Conservation (phyloP, 176 grass and related monocot genomes). For the Eleusine coracana region DNA sequence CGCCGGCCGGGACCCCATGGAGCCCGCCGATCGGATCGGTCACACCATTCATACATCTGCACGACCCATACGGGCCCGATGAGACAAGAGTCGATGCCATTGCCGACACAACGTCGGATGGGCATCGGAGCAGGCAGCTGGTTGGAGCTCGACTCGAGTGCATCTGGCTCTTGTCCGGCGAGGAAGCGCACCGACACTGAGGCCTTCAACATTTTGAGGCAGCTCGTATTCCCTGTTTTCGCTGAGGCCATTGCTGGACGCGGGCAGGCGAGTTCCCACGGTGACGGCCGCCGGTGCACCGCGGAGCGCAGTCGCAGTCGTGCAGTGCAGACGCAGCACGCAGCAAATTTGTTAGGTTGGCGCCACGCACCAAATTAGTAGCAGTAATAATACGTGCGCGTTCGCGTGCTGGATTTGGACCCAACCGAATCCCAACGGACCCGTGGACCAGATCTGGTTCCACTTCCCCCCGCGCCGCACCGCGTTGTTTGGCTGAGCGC, state of each 20-base stretch:
- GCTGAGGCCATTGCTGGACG: too few relatives aligned
- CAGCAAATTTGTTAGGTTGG: background rate
- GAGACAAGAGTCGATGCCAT: too few relatives aligned
- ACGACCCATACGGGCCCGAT: too few relatives aligned
- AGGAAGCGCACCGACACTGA: too few relatives aligned
- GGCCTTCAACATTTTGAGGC: too few relatives aligned
- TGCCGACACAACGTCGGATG: background rate
- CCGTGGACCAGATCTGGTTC: background rate
- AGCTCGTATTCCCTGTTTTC: too few relatives aligned
- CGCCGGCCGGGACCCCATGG: too few relatives aligned
- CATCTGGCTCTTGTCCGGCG: too few relatives aligned
- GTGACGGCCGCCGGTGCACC: background rate
- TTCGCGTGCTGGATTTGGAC: conserved; percentile 12
- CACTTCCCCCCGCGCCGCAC: background rate
- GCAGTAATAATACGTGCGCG: background rate
- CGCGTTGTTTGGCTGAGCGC: background rate
- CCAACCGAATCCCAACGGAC: conserved; percentile 10
- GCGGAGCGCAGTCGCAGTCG: background rate
- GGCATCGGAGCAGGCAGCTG: background rate
- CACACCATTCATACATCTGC: too few relatives aligned
- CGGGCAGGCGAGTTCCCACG: background rate
- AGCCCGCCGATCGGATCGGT: too few relatives aligned
- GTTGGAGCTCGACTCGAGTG: too few relatives aligned
- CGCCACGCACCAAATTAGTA: background rate
- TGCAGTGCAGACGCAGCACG: background rate